Conservation (phyloP, 176 grass and related monocot genomes). For the Elaeis guineensis region DNA sequence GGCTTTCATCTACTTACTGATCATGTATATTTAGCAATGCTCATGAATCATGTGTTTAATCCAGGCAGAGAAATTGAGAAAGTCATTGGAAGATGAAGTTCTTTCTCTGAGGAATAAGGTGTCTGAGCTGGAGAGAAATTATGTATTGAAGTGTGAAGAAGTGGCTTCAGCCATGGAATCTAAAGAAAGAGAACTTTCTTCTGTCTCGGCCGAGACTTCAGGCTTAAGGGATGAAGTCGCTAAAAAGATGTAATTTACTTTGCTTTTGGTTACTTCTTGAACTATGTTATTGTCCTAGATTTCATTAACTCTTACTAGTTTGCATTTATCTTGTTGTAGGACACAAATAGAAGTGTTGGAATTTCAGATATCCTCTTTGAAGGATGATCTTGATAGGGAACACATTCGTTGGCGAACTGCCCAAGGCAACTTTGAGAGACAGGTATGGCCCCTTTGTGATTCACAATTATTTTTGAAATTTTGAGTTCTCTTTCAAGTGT, state of each 20-base stretch:
- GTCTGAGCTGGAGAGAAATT: conserved; percentile 72
- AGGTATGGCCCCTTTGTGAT: conserved; percentile 24
- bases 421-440: conserved; percentile 89
- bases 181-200: conserved; percentile 70
- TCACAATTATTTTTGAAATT: too few relatives aligned
- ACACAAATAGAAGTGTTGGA: conserved; percentile 44
- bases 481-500: too few relatives aligned
- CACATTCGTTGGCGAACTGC: conserved; percentile 70
- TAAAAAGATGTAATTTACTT: conserved; percentile 61
- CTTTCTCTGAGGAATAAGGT: conserved; percentile 56
- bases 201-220: conserved; percentile 56
- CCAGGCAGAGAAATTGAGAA: conserved; percentile 62
- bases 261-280: not conserved
- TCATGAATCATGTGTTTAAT: conserved; percentile 1
- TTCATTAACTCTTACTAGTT: too few relatives aligned
- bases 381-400: conserved; percentile 67
- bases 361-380: conserved; percentile 57
- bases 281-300: too few relatives aligned
- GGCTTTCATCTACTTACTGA: too few relatives aligned
- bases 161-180: conserved; percentile 44
- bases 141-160: conserved; percentile 72
- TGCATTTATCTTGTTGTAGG: conserved; percentile 29
- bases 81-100: conserved; percentile 67
- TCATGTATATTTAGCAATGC: too few relatives aligned
- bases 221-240: conserved; percentile 54